Evolutionary conservation across 768 basidiomycete species (phyloP), one percentile per base, ranked within the genome.

Genomic region (Boletus patriciae): DNA sequence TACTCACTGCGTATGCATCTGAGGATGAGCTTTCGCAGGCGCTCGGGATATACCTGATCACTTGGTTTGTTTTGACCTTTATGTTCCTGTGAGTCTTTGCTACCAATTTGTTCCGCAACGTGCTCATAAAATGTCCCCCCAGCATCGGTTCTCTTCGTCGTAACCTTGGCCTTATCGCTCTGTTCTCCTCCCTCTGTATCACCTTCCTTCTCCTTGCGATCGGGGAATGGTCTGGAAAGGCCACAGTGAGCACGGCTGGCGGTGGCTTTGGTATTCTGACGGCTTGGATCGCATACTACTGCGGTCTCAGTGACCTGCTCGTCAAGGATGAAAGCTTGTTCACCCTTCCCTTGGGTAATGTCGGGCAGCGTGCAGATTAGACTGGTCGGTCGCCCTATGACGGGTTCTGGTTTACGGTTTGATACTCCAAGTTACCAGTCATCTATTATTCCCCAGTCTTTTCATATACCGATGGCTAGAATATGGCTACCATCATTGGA

Each of bases 11-110:
- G 0, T 93, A 86, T 65, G 47, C 62, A 0, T 50, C 59, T 0
- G 48, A 52, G 0, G 63, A 66, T 0, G 80, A 85, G 63, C 66
- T 87, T 13, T 46, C 62, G 7, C 78, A 80, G 46, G 91, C 88
- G 0, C 63, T 94, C 13, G 90, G 87, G 3, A 86, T 93, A 55
- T 93, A 82, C 74, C 77, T 93, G 25, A 76, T 83, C 45, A 76
- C 83, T 18, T 94, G 92, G 92, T 82, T 81, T 64, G 71, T 90
- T 57, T 74, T 92, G 33, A 90, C 91, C 0, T 79, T 83, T 71
- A 70, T 90, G 65, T 76, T 91, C 61, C 57, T 85, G 90, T 91
- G 52, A 63, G 84, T 59, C 8, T 12, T 34, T 1, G 8, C 15
- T 19, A 1, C 12, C 9, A 11, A 5, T 41, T 5, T 4, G 8